Percentiles rank a stretch among this genome's conserved stretches.
These are phyloP conservation scores for Mortierella alpina DNA, from an alignment of 192 early-diverging fungal genomes.

Conservation along the genomic window DNA sequence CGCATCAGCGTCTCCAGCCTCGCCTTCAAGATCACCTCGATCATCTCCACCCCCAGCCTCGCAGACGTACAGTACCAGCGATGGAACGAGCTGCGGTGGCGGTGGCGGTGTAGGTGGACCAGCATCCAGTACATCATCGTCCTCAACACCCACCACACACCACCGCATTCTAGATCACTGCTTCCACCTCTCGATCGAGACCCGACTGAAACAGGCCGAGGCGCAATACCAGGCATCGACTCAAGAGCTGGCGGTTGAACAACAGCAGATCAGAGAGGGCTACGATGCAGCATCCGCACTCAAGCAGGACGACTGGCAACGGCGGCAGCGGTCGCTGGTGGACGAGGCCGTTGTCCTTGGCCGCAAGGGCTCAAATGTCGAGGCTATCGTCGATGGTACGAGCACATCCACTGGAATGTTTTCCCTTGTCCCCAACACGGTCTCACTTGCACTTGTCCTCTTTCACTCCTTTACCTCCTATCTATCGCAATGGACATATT, in stretches of 20 bases:
- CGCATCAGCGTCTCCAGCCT: conserved; percentile 1
- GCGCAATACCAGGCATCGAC: conserved; percentile 50
- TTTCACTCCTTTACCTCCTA: neutral
- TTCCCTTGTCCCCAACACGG: neutral
- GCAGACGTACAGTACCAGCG: neutral
- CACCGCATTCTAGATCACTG: conserved; percentile 64
- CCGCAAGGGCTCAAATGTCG: conserved; percentile 43
- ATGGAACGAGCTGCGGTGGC: neutral
- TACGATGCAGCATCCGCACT: neutral
- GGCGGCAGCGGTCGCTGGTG: conserved; percentile 30
- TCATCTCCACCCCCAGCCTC: conserved; percentile 27
- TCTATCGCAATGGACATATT: neutral
- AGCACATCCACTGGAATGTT: neutral
- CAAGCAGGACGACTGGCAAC: conserved; percentile 30
- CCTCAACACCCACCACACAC: conserved; percentile 54
- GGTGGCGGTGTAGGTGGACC: neutral
- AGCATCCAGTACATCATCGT: neutral
- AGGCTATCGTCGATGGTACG: conserved; percentile 52
- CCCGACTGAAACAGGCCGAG: conserved; percentile 62
- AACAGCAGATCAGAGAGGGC: conserved; percentile 9
- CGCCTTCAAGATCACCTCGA: conserved; percentile 30
- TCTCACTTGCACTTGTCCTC: conserved; percentile 2
- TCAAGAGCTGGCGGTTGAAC: conserved; percentile 52
- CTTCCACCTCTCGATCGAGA: conserved; percentile 63
- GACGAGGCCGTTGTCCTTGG: conserved; percentile 48